These are phyloP conservation scores for Glycyrrhiza uralensis DNA, from an alignment of 306 rosid species.

Conservation along the genomic window DNA sequence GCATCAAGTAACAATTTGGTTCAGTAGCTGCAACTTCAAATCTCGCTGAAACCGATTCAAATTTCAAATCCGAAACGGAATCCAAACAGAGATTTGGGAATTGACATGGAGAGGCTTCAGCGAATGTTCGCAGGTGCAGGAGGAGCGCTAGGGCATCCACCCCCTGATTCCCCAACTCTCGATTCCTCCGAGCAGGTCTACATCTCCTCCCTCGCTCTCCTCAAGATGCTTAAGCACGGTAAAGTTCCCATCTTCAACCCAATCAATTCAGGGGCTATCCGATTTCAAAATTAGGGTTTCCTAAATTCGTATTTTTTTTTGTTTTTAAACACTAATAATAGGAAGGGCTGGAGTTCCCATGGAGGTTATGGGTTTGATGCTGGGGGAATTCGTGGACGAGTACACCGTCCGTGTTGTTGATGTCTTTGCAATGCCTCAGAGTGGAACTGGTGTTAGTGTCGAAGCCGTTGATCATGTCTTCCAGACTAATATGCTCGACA, in stretches of 20 bases:
- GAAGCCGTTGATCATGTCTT: slow-evolving; percentile 97
- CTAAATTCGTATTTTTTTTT: background rate
- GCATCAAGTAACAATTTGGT: background rate
- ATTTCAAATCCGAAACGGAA: background rate
- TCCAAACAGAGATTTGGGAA: background rate
- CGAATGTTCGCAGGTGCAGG: slow-evolving; percentile 96
- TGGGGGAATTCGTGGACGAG: slow-evolving; percentile 91
- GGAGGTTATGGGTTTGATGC: slow-evolving; percentile 99
- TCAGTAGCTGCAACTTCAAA: slow-evolving; percentile 1
- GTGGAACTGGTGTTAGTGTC: slow-evolving; percentile 96
- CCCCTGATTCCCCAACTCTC: slow-evolving; percentile 87
- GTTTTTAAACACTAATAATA: background rate
- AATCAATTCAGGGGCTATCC: background rate
- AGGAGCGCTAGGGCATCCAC: slow-evolving; percentile 83
- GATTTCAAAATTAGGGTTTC: slow-evolving; percentile 33
- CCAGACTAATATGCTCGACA: slow-evolving; percentile 98
- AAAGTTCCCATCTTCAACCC: background rate
- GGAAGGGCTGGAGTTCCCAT: slow-evolving; percentile 98
- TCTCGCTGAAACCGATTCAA: background rate
- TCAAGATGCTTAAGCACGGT: slow-evolving; percentile 96
- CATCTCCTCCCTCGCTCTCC: slow-evolving; percentile 89
- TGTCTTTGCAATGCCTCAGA: slow-evolving; percentile 98
- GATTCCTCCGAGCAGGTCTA: slow-evolving; percentile 95
- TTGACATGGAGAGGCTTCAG: slow-evolving; percentile 70
- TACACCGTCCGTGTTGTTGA: slow-evolving; percentile 94